Evolutionary conservation across 768 basidiomycete genomes (phyloP).

Genomic region (Harrya chromipes): DNA sequence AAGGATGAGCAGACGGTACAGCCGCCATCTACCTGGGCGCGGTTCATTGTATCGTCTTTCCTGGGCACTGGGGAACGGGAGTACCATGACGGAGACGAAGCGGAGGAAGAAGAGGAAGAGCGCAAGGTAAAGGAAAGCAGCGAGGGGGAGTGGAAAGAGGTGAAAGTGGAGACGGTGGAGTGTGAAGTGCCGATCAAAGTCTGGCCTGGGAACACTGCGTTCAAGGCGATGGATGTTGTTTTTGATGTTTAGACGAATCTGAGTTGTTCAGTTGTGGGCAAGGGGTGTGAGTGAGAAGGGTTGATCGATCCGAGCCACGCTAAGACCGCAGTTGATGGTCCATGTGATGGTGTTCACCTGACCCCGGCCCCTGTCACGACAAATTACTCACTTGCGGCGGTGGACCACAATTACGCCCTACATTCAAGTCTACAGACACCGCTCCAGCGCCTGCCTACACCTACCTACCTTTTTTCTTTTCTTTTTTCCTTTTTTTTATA

Average conservation of each 20-base stretch:
- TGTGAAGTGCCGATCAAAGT: slow-evolving; percentile 89
- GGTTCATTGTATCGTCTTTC: slow-evolving; percentile 40
- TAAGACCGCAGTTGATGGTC: slow-evolving; percentile 11
- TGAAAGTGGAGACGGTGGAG: slow-evolving; percentile 84
- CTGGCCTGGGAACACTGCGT: slow-evolving; percentile 88
- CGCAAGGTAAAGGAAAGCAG: slow-evolving; percentile 38
- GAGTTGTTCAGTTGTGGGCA: too few species aligned
- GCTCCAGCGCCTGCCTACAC: too few species aligned
- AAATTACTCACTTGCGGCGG: too few species aligned
- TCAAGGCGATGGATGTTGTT: slow-evolving; percentile 73
- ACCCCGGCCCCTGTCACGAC: slow-evolving; percentile 9
- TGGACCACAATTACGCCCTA: too few species aligned
- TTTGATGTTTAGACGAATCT: too few species aligned
- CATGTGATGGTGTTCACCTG: slow-evolving; percentile 15
- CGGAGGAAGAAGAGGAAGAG: slow-evolving; percentile 25
- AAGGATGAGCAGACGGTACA: background rate
- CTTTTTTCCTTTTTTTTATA: too few species aligned
- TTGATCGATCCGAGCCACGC: background rate
- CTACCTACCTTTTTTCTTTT: too few species aligned
- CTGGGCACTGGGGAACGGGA: slow-evolving; percentile 42
- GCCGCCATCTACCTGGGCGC: slow-evolving; percentile 32
- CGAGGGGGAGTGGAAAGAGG: slow-evolving; percentile 64
- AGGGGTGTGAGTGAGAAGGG: too few species aligned
- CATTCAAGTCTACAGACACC: too few species aligned
- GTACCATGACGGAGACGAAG: slow-evolving; percentile 55